Base-by-base conservation (phyloP, 1,284 basidiomycete species). In the Moesziomyces aphidis region DNA sequence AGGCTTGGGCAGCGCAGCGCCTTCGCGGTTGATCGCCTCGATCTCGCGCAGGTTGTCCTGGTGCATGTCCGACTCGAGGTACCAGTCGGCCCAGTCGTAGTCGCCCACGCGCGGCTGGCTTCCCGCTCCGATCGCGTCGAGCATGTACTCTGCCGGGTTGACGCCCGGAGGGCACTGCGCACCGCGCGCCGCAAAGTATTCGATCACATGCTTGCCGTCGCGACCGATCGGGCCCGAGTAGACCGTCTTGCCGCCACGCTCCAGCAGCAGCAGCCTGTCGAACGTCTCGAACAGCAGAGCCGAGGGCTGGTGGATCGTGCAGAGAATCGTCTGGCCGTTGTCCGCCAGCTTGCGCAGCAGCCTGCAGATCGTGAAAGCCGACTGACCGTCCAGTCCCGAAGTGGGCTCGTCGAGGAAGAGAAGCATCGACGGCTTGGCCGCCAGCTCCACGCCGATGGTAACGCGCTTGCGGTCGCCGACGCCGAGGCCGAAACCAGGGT, bases 301-400 rank as follows among this genome's bases (percentile, higher is more conserved):
- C 69, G 88, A 88, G 23, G 93, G 93, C 86, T 93, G 89, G 80
- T 95, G 94, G 74, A 86, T 85, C 1, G 86, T 80, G 73, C 78
- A 80, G 6, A 81, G 65, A 26, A 81, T 79, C 21, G 93, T 92
- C 85, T 95, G 93, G 4, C 94, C 94, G 65, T 90, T 90, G 69
- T 92, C 89, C 11, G 94, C 91, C n/a, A 95, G 88, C 67, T 91
- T 89, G 28, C 91, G 88, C 53, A 95, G 87, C 81, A 95, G 91
- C 2, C 88, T 87, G 54, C 93, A 88, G 77, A 96, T 93, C 17
- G 91, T 91, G 91, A 92, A 95, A 0, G 94, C 93, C 52, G 90
- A 91, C 82, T 95, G 93, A 3, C 92, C 93, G 83, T 95, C 94
- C 28, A 96, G 87, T 48, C 94, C 93, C 13, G 92, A 93, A 0